Conservation (phyloP, 2,329 filamentous ascomycete species). For the Claviceps paspali region DNA sequence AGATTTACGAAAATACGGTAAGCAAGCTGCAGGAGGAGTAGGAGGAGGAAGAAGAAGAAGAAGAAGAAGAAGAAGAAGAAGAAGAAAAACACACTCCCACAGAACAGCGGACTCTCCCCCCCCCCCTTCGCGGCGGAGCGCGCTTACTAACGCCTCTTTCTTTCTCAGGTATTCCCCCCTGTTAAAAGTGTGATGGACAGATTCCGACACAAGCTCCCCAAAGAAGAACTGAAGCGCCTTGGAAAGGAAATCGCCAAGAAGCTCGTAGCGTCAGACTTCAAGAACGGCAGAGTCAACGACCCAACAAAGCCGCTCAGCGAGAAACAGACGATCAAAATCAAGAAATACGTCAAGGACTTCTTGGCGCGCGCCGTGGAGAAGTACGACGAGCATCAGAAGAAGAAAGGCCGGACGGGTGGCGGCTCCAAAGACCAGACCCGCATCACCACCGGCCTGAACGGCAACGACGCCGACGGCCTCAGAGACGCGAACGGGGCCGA, state of each 20-base stretch:
- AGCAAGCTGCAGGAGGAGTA: conserved; percentile 36
- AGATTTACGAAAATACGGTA: conserved; percentile 87
- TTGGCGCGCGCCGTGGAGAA: conserved; percentile 76
- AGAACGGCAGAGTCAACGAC: conserved; percentile 71
- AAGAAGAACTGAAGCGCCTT: conserved; percentile 53
- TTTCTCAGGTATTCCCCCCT: conserved; percentile 57
- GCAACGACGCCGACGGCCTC: background rate
- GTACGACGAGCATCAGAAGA: conserved; percentile 51
- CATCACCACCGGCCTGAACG: background rate
- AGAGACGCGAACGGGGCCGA: conserved; percentile 4
- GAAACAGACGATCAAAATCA: conserved; percentile 70
- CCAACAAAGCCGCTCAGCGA: conserved; percentile 55
- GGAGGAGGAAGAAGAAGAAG: too few species aligned
- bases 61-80: too few species aligned
- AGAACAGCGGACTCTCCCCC: too few species aligned
- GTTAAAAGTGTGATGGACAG: conserved; percentile 78
- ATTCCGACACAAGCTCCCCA: conserved; percentile 73
- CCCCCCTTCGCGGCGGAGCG: too few species aligned
- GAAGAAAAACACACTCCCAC: too few species aligned
- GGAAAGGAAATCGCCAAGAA: conserved; percentile 66
- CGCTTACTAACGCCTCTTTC: too few species aligned
- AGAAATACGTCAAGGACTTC: conserved; percentile 69
- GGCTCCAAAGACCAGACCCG: conserved; percentile 1
- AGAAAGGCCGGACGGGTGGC: conserved; percentile 19
- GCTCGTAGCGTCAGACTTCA: conserved; percentile 81